Evolutionary conservation across 768 basidiomycete species (phyloP).

Genomic region (Suillus alpinus): DNA sequence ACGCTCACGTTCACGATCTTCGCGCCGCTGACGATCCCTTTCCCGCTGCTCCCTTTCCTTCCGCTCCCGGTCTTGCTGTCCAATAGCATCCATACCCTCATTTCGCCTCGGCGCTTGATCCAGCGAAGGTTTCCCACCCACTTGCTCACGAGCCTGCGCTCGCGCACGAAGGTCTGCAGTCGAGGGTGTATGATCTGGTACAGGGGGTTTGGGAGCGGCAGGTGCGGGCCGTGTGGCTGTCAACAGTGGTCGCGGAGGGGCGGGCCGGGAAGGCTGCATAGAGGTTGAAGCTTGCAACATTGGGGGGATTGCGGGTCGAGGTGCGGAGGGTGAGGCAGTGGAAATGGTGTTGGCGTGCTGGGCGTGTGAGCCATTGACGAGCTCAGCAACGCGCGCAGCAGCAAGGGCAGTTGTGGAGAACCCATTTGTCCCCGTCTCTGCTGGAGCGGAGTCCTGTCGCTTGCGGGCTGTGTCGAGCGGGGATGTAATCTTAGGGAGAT

Average conservation of each 20-base stretch:
- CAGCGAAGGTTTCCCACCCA: constrained; percentile 29
- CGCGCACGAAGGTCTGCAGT: constrained; percentile 66
- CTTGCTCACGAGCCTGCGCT: constrained; percentile 47
- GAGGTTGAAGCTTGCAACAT: constrained; percentile 31
- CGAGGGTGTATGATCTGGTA: constrained; percentile 55
- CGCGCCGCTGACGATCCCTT: constrained; percentile 32
- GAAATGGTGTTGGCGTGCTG: constrained; percentile 40
- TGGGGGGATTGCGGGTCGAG: constrained; percentile 26
- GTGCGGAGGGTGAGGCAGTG: constrained; percentile 26
- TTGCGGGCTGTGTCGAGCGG: constrained; percentile 35
- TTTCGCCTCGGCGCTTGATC: constrained; percentile 42
- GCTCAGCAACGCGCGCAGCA: constrained; percentile 60
- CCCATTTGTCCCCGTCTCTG: constrained; percentile 31
- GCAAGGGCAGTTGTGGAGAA: constrained; percentile 44
- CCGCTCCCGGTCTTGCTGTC: constrained; percentile 36
- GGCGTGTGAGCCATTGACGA: constrained; percentile 53
- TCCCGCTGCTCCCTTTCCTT: constrained; percentile 35
- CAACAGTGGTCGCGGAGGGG: constrained; percentile 66
- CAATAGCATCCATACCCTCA: constrained; percentile 41
- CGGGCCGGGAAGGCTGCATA: constrained; percentile 58
- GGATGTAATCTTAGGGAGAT: constrained; percentile 42
- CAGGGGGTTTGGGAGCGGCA: constrained; percentile 37
- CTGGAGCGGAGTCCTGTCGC: constrained; percentile 47
- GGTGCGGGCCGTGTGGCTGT: constrained; percentile 55
- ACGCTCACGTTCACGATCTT: constrained; percentile 33